Base-by-base conservation (phyloP, 164 flowering plant genomes). In the Stephania cephalantha region DNA sequence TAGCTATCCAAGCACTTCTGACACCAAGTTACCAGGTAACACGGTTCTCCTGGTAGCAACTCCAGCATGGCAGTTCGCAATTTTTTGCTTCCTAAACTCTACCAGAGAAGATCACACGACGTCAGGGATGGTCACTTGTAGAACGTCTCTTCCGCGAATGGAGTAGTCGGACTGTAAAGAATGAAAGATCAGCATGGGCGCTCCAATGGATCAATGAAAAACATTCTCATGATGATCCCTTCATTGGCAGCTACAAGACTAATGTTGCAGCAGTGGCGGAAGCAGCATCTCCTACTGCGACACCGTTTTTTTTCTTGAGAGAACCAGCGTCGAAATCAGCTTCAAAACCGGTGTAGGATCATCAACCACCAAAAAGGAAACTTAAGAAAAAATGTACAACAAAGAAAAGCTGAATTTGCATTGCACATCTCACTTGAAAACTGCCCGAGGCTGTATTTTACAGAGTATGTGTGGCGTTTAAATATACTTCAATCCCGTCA, bases 401-500 rank as follows among this genome's bases (percentile, higher is more conserved):
- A 35, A 35, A 46, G 53, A 6, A 68, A 70, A 75, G 31, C 22
- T 6, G 31, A 69, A 64, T 44, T 70, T 45, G 42, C 64, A 61
- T 70, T 45, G 42, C 64, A 61, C 73, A 76, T 71, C 70, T 45
- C 74, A 71, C 77, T 71, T 71, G 74, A 74, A 78, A 78, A 78
- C 64, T 65, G 71, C 71, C 74, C 68, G 52, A 71, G 72, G 48
- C 70, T 72, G 42, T 35, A 79, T 75, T 72, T 46, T 79, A 79
- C 78, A 79, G 30, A 50, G 46, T 73, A 29, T 58, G 30, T 73
- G 35, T 78, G 58, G 50, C 64, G 46, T 74, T 87, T 89, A 93
- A 85, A 96, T 96, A 82, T 89, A 96, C 86, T 89, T 96, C 87
- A 96, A 69, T 52, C 98, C 99, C 2, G 91, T 86, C 48, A 94